A percentile compares a stretch with the other conserved stretches of the same genome.
phyloP scores from a whole-genome alignment of 768 basidiomycete genomes.

The Calocybe indica region DNA sequence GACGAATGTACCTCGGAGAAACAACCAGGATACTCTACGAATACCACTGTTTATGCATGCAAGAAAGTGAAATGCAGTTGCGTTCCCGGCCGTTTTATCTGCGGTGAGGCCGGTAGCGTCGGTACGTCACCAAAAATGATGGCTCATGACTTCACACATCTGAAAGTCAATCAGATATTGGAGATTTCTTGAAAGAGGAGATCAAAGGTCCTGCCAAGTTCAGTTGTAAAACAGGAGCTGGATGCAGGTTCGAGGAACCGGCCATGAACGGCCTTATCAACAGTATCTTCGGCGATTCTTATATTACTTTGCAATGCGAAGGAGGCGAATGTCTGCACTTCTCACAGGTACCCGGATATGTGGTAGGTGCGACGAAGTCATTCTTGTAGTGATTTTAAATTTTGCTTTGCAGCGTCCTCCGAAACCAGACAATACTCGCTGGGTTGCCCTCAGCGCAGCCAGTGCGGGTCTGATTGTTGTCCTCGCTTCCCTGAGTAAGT shows the following conservation, averaged over 20 bases:
- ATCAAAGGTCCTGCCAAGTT: conserved; percentile 91
- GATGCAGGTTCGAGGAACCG: conserved; percentile 90
- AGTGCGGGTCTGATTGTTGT: conserved; percentile 74
- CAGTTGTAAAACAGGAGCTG: conserved; percentile 62
- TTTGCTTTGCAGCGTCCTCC: conserved; percentile 49
- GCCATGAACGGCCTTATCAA: conserved; percentile 96
- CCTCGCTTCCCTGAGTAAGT: conserved; percentile 53
- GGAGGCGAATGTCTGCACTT: conserved; percentile 94
- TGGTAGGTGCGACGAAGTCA: conserved; percentile 34
- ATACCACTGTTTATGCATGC: conserved; percentile 76
- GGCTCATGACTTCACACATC: neutral
- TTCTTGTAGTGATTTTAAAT: neutral
- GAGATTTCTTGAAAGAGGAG: conserved; percentile 84
- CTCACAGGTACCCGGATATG: conserved; percentile 92
- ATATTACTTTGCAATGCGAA: conserved; percentile 81
- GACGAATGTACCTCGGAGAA: conserved; percentile 54
- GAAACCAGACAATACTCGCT: conserved; percentile 76
- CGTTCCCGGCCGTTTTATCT: conserved; percentile 91
- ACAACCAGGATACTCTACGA: conserved; percentile 51
- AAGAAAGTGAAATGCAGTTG: conserved; percentile 85
- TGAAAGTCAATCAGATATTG: conserved; percentile 58
- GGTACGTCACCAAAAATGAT: conserved; percentile 43
- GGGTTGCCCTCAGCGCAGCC: conserved; percentile 82
- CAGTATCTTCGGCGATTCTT: conserved; percentile 87
- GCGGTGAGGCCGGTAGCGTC: conserved; percentile 91